Evolutionary conservation across 495 filamentous ascomycete species (phyloP).

Genomic region (Apiosordaria backusii): DNA sequence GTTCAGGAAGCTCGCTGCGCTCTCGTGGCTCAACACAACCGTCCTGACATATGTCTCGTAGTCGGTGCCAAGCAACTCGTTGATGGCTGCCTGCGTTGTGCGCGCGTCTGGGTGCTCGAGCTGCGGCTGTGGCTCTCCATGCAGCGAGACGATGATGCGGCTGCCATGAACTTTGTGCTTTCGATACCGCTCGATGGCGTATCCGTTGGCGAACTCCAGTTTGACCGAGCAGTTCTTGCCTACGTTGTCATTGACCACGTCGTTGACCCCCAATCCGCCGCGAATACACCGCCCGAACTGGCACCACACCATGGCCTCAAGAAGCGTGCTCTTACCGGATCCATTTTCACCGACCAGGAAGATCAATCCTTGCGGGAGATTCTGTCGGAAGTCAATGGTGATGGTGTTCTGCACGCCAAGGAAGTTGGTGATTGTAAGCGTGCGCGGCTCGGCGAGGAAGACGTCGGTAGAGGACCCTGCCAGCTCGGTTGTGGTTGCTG

Average conservation of each 20-base stretch:
- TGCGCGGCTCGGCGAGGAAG: slow-evolving; percentile 29
- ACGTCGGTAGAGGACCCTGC: slow-evolving; percentile 14
- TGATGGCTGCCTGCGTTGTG: slow-evolving; percentile 27
- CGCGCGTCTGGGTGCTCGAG: slow-evolving; percentile 20
- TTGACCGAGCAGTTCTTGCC: slow-evolving; percentile 12
- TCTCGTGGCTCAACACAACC: slow-evolving; percentile 31
- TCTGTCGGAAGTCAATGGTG: slow-evolving; percentile 27
- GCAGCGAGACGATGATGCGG: slow-evolving; percentile 13
- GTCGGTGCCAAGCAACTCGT: slow-evolving; percentile 33
- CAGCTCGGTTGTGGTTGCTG: slow-evolving; percentile 13
- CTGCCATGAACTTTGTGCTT: slow-evolving; percentile 19
- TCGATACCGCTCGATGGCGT: slow-evolving; percentile 4
- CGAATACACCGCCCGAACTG: slow-evolving; percentile 35
- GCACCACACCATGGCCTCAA: slow-evolving; percentile 38
- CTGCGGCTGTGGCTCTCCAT: slow-evolving; percentile 28
- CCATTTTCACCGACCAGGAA: slow-evolving; percentile 15
- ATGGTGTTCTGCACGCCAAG: slow-evolving; percentile 33
- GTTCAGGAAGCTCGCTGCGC: slow-evolving; percentile 34
- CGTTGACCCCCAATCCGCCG: slow-evolving; percentile 25
- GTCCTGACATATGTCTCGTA: slow-evolving; percentile 33
- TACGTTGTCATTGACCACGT: slow-evolving; percentile 34
- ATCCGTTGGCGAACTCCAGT: slow-evolving; percentile 7
- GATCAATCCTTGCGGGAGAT: slow-evolving; percentile 28
- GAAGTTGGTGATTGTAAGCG: slow-evolving; percentile 35
- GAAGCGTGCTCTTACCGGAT: slow-evolving; percentile 27